Evolutionary conservation across 768 basidiomycete genomes (phyloP).

Genomic region (Amyloporia xantha): DNA sequence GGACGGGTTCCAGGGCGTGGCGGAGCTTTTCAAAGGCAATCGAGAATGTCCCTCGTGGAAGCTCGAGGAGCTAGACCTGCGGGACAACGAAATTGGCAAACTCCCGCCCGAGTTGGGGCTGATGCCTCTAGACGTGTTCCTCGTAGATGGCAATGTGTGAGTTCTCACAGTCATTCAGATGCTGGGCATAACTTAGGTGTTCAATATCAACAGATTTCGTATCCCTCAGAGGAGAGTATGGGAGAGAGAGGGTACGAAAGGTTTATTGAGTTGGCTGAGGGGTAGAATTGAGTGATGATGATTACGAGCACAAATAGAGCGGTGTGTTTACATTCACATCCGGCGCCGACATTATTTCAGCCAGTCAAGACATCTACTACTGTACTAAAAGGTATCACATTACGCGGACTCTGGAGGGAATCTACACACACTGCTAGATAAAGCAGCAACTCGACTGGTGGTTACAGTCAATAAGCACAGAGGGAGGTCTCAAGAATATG

Average conservation of each 20-base stretch:
- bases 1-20: constrained; percentile 53
- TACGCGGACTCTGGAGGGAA: too few species aligned
- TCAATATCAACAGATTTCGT: constrained; percentile 50
- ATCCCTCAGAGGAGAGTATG: constrained; percentile 75
- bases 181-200: neutral
- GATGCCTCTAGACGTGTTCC: constrained; percentile 70
- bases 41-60: constrained; percentile 61
- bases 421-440: too few species aligned
- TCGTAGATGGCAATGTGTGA: constrained; percentile 82
- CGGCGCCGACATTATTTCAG: too few species aligned
- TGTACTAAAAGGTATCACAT: too few species aligned
- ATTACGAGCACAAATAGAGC: too few species aligned
- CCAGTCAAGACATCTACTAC: too few species aligned
- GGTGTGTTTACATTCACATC: too few species aligned
- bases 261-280: constrained; percentile 70
- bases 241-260: constrained; percentile 84
- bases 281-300: constrained; percentile 55
- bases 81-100: constrained; percentile 74
- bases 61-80: constrained; percentile 74
- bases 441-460: too few species aligned
- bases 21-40: constrained; percentile 61
- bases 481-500: too few species aligned
- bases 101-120: constrained; percentile 66
- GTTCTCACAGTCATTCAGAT: constrained; percentile 19
- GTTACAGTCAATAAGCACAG: too few species aligned